Conservation (phyloP, 2,329 filamentous ascomycete species). For the Beauveria brongniartii region DNA sequence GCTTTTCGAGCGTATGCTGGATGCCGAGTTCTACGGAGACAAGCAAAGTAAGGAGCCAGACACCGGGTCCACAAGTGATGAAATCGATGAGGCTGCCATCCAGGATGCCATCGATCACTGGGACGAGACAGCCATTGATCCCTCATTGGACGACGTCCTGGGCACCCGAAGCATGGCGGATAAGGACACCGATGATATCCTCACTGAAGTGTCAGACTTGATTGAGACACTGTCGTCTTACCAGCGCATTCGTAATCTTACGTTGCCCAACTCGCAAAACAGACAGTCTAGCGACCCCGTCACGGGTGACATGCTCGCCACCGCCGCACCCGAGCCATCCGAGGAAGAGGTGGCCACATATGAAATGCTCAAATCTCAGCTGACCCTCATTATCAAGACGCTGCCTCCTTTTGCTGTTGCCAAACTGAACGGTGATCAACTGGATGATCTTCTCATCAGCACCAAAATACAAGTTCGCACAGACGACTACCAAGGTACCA, state of each 20-base stretch:
- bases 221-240: conserved; percentile 70
- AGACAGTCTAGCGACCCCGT: conserved; percentile 54
- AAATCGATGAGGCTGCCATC: conserved; percentile 44
- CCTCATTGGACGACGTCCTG: conserved; percentile 45
- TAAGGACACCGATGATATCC: conserved; percentile 60
- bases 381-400: conserved; percentile 63
- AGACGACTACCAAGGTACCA: conserved; percentile 65
- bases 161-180: conserved; percentile 49
- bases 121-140: conserved; percentile 51
- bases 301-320: conserved; percentile 58
- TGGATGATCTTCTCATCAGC: conserved; percentile 77
- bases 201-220: conserved; percentile 66
- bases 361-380: conserved; percentile 64
- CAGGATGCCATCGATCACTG: conserved; percentile 49
- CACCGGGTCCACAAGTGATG: conserved; percentile 23
- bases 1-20: conserved; percentile 57
- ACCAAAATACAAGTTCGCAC: conserved; percentile 66
- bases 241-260: conserved; percentile 69
- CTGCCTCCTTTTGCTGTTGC: conserved; percentile 80
- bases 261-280: conserved; percentile 55
- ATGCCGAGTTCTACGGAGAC: conserved; percentile 38
- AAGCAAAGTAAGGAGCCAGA: conserved; percentile 27
- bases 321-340: conserved; percentile 59
- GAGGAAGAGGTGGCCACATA: conserved; percentile 56
- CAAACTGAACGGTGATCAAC: conserved; percentile 75